Percentiles rank a stretch among this genome's conserved stretches.
Evolutionary conservation across 2,329 filamentous ascomycete species (phyloP).

Genomic region (Plectosphaerella plurivora): DNA sequence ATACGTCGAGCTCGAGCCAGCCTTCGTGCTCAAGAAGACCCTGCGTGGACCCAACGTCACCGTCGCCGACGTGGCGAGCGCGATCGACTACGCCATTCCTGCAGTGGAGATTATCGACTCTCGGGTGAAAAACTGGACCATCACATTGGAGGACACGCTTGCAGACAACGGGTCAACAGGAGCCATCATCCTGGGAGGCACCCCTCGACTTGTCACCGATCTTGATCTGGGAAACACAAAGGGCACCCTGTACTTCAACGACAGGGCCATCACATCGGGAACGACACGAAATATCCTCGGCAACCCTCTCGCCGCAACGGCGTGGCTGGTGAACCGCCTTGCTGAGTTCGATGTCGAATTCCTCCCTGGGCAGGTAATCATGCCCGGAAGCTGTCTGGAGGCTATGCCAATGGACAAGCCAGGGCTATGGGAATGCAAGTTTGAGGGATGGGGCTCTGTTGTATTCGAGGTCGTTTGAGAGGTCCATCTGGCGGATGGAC

Average conservation of each 20-base stretch:
- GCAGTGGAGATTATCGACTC: constrained; percentile 23
- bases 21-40: constrained; percentile 17
- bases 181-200: constrained; percentile 19
- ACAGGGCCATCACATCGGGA: constrained; percentile 16
- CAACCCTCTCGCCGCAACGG: constrained; percentile 17
- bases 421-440: constrained; percentile 16
- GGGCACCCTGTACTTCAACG: constrained; percentile 17
- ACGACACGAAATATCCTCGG: constrained; percentile 20
- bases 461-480: constrained; percentile 17
- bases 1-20: constrained; percentile 20
- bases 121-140: constrained; percentile 19
- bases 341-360: constrained; percentile 17
- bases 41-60: constrained; percentile 18
- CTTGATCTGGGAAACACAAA: constrained; percentile 15
- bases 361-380: constrained; percentile 15
- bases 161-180: constrained; percentile 19
- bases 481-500: neutral
- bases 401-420: constrained; percentile 16
- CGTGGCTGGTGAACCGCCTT: constrained; percentile 18
- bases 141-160: constrained; percentile 18
- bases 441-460: constrained; percentile 17
- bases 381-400: constrained; percentile 18
- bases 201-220: constrained; percentile 15
- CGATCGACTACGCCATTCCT: constrained; percentile 20
- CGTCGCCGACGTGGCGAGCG: constrained; percentile 21